phyloP scores from a whole-genome alignment of 768 basidiomycete species.

The Termitomyces sp. region DNA sequence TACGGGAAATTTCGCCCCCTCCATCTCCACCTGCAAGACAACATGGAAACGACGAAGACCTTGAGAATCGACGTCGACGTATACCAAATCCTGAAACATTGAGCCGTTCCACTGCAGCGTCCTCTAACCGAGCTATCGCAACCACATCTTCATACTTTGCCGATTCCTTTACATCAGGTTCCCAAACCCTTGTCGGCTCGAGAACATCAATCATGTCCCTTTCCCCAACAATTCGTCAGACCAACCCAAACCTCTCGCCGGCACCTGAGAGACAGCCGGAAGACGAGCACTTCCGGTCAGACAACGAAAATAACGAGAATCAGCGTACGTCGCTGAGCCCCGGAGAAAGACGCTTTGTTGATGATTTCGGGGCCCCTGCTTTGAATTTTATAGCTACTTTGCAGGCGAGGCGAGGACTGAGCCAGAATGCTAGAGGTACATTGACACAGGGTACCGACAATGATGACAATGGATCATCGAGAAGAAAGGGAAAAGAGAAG shows the following conservation, averaged over 20 bases:
- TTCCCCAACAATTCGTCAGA: constrained; percentile 14
- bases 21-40: constrained; percentile 19
- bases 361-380: not conserved
- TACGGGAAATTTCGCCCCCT: constrained; percentile 34
- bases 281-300: constrained; percentile 15
- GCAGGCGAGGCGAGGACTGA: not conserved
- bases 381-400: constrained; percentile 6
- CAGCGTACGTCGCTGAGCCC: constrained; percentile 7
- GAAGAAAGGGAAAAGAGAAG: constrained; percentile 3
- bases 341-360: not conserved
- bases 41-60: constrained; percentile 28
- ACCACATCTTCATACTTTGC: constrained; percentile 17
- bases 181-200: constrained; percentile 6
- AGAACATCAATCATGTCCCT: constrained; percentile 12
- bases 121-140: not conserved
- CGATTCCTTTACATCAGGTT: not conserved
- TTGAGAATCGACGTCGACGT: constrained; percentile 32
- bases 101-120: not conserved
- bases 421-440: not conserved
- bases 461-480: not conserved
- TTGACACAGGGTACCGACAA: not conserved
- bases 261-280: constrained; percentile 9
- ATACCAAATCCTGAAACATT: constrained; percentile 19
- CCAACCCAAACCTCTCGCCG: constrained; percentile 1
- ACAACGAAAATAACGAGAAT: constrained; percentile 6